Conservation (phyloP, 768 basidiomycete species). For the Trametes maxima region DNA sequence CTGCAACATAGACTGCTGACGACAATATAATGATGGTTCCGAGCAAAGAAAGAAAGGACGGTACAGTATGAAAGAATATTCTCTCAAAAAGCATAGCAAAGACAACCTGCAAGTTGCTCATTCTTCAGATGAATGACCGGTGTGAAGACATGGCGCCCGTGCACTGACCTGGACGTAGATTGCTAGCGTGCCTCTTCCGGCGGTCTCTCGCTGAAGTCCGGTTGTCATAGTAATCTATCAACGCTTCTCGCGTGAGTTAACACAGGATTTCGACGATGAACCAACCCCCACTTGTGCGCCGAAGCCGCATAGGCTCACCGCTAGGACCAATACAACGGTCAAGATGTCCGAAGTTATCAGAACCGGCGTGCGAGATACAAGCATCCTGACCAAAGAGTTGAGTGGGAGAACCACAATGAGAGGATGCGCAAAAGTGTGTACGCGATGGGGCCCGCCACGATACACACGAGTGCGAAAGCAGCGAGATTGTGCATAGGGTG, state of each 20-base stretch:
- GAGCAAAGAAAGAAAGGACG: conserved; percentile 57
- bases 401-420: background rate
- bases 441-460: conserved; percentile 40
- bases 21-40: conserved; percentile 68
- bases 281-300: conserved; percentile 39
- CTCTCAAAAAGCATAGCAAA: conserved; percentile 67
- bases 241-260: background rate
- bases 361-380: conserved; percentile 40
- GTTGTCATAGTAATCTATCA: conserved; percentile 58
- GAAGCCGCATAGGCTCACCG: conserved; percentile 57
- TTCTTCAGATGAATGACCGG: background rate
- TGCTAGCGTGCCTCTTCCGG: conserved; percentile 61
- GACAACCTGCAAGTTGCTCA: conserved; percentile 47
- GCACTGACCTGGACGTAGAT: conserved; percentile 53
- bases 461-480: conserved; percentile 63
- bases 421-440: conserved; percentile 12
- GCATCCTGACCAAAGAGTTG: conserved; percentile 40
- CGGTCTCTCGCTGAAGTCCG: conserved; percentile 67
- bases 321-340: conserved; percentile 47
- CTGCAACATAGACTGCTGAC: conserved; percentile 68
- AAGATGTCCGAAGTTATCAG: conserved; percentile 46
- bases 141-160: background rate
- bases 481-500: conserved; percentile 72
- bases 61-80: conserved; percentile 61
- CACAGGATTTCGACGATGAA: background rate